These are phyloP conservation scores for Adansonia madagascariensis DNA, from an alignment of 441 rosid species.

Conservation along the genomic window DNA sequence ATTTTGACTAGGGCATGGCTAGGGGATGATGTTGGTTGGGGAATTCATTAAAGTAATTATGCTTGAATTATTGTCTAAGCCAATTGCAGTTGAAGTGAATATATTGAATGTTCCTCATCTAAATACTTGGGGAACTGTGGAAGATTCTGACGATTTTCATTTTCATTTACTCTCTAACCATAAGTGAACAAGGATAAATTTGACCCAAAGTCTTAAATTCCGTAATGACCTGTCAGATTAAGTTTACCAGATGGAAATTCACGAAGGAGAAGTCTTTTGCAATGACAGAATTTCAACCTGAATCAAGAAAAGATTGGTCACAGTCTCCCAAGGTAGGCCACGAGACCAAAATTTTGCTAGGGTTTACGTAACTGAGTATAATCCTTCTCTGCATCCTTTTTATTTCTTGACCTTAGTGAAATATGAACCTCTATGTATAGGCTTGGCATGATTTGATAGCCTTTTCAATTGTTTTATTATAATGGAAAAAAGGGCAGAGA, in stretches of 20 bases:
- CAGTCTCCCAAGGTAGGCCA: conserved; percentile 17
- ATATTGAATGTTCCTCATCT: background rate
- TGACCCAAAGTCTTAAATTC: background rate
- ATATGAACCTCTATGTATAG: background rate
- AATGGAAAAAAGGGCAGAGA: conserved; percentile 13
- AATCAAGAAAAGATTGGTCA: conserved; percentile 1
- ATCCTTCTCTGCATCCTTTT: conserved; percentile 10
- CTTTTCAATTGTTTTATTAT: background rate
- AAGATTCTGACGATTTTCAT: background rate
- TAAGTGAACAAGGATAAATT: background rate
- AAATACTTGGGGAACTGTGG: background rate
- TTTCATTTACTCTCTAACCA: background rate
- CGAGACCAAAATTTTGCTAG: background rate
- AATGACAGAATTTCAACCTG: conserved; percentile 11
- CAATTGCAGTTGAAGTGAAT: conserved; percentile 29
- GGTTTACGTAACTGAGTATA: background rate
- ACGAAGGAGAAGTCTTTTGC: conserved; percentile 10
- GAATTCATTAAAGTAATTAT: conserved; percentile 45
- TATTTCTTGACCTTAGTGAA: background rate
- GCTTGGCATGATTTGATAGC: background rate
- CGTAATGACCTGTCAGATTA: conserved; percentile 16
- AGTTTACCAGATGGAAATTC: conserved; percentile 26
- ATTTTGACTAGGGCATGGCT: conserved; percentile 40
- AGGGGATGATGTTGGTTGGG: conserved; percentile 43
- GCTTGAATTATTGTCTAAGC: conserved; percentile 36